Evolutionary conservation across 2,329 filamentous ascomycete species (phyloP).

Genomic region (Fusarium albosuccineum): DNA sequence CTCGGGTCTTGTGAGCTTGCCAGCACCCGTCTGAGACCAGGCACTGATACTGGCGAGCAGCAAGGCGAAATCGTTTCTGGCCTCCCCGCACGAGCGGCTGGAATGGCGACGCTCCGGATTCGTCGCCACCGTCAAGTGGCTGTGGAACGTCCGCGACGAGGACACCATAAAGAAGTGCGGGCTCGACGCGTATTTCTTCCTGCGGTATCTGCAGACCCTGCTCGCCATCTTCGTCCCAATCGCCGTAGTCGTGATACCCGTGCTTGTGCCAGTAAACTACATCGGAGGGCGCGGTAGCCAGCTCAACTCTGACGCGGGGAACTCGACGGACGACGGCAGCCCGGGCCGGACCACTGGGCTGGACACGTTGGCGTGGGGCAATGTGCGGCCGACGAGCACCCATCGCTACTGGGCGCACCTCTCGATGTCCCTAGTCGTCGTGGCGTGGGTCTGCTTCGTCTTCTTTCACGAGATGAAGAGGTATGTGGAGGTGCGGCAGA

Average conservation of each 20-base stretch:
- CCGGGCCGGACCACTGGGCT: too few relatives aligned
- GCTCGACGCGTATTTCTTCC: slow-evolving; percentile 96
- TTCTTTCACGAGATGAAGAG: slow-evolving; percentile 88
- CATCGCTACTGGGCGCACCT: slow-evolving; percentile 87
- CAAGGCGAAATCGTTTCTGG: slow-evolving; percentile 87
- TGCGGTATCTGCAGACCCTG: slow-evolving; percentile 83
- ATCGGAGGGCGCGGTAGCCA: slow-evolving; percentile 75
- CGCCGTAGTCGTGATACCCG: slow-evolving; percentile 81
- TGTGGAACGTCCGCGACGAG: slow-evolving; percentile 78
- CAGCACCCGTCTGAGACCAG: background rate
- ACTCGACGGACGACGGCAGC: slow-evolving; percentile 41
- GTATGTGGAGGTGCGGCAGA: slow-evolving; percentile 93
- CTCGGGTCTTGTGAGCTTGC: slow-evolving; percentile 86
- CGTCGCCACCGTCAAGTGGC: slow-evolving; percentile 64
- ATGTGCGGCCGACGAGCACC: slow-evolving; percentile 76
- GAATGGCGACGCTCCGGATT: slow-evolving; percentile 74
- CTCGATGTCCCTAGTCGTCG: slow-evolving; percentile 79
- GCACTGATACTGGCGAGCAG: too few relatives aligned
- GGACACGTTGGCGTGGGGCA: slow-evolving; percentile 88
- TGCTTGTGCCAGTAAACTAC: slow-evolving; percentile 88
- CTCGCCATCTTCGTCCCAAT: slow-evolving; percentile 93
- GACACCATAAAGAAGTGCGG: slow-evolving; percentile 96
- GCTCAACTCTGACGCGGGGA: slow-evolving; percentile 56
- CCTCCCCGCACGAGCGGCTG: slow-evolving; percentile 86
- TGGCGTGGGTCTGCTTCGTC: slow-evolving; percentile 87